phyloP scores from a whole-genome alignment of 257 asterid genomes.

The Anisodus tanguticus region DNA sequence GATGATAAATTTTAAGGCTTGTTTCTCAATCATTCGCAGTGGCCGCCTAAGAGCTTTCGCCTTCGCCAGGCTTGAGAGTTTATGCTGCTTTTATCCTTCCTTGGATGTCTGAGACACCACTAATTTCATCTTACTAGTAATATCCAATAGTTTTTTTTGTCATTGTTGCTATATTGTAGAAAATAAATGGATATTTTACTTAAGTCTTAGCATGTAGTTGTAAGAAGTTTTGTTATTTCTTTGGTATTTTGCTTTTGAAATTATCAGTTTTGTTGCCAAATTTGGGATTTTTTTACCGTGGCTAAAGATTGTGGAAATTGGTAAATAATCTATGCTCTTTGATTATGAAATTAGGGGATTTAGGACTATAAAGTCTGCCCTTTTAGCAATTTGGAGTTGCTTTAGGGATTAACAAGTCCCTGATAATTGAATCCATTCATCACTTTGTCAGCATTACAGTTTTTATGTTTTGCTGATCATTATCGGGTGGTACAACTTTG shows the following conservation, averaged over 20 bases:
- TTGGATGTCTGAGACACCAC: slow-evolving; percentile 59
- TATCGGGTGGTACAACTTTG: slow-evolving; percentile 37
- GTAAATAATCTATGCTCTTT: not conserved
- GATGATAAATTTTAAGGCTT: slow-evolving; percentile 39
- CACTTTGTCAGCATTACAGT: slow-evolving; percentile 52
- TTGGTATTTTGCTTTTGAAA: not conserved
- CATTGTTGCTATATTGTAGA: not conserved
- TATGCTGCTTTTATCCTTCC: slow-evolving; percentile 57
- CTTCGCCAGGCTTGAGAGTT: slow-evolving; percentile 65
- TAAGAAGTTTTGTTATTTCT: not conserved
- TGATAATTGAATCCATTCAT: slow-evolving; percentile 41
- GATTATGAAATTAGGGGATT: not conserved
- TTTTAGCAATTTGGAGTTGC: slow-evolving; percentile 40
- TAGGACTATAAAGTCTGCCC: slow-evolving; percentile 40
- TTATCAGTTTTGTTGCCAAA: not conserved
- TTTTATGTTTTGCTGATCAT: slow-evolving; percentile 46
- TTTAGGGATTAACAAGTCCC: slow-evolving; percentile 51
- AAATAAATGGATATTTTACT: not conserved
- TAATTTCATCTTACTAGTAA: not conserved
- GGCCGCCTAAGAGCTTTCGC: slow-evolving; percentile 68
- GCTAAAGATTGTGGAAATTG: not conserved
- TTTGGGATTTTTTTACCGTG: not conserved
- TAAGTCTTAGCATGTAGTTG: not conserved
- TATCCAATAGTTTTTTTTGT: no score
- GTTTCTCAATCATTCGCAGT: slow-evolving; percentile 74